Conservation (phyloP, 1,284 basidiomycete genomes). For the Lignosus rhinocerotis region DNA sequence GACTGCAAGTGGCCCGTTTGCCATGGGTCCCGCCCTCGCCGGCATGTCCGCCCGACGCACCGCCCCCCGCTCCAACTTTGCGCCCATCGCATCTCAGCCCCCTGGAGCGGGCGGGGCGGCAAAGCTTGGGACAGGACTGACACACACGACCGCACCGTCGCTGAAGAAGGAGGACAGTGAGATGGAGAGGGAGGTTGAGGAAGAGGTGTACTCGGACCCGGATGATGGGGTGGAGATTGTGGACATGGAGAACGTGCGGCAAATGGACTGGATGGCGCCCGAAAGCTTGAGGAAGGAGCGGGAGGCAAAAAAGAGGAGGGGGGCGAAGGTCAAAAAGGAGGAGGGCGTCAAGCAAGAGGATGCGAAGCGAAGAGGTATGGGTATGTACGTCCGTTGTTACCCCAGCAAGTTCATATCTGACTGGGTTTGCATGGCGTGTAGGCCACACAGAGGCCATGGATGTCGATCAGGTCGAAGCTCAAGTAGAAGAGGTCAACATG, state of each 20-base stretch:
- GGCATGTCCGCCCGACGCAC: constrained; percentile 53
- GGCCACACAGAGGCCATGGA: constrained; percentile 31
- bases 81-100: constrained; percentile 38
- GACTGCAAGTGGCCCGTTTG: constrained; percentile 83
- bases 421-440: constrained; percentile 1
- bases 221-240: constrained; percentile 87
- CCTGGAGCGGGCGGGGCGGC: constrained; percentile 38
- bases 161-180: constrained; percentile 46
- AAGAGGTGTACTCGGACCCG: constrained; percentile 82
- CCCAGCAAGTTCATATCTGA: neutral
- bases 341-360: constrained; percentile 37
- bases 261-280: constrained; percentile 89
- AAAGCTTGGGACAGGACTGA: constrained; percentile 50
- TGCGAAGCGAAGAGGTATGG: constrained; percentile 41
- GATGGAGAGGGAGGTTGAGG: constrained; percentile 43
- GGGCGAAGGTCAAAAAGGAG: constrained; percentile 44
- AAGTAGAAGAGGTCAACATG: constrained; percentile 49
- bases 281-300: constrained; percentile 70
- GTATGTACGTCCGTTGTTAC: neutral
- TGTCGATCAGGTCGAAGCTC: constrained; percentile 27
- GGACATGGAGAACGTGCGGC: constrained; percentile 81
- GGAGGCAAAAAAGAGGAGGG: constrained; percentile 44
- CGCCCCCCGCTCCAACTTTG: constrained; percentile 55
- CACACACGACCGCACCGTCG: constrained; percentile 42
- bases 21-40: constrained; percentile 74